These are phyloP conservation scores for Cytospora paraplurivora DNA, from an alignment of 2,329 filamentous ascomycete species.

Conservation along the genomic window DNA sequence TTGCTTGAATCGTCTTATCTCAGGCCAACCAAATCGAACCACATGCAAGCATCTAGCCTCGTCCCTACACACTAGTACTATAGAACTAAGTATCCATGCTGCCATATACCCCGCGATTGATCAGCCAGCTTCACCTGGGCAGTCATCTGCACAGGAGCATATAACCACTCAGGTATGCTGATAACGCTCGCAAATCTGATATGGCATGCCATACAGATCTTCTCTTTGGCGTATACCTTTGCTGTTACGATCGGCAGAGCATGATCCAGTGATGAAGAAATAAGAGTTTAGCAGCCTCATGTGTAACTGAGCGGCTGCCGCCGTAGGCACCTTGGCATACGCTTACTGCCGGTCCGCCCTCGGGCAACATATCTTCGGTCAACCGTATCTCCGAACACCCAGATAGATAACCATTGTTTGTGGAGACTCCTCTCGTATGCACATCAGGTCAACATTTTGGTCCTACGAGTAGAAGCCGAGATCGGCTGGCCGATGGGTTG, in stretches of 20 bases:
- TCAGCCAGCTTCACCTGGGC: background rate
- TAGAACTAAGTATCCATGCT: background rate
- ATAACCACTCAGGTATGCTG: background rate
- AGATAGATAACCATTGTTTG: constrained; percentile 5
- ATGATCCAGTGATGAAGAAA: background rate
- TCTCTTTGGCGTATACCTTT: background rate
- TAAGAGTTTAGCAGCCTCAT: background rate
- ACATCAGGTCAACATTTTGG: constrained; percentile 1
- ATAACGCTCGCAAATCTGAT: background rate
- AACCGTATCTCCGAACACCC: background rate
- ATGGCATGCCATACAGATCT: background rate
- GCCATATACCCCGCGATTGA: constrained; percentile 1
- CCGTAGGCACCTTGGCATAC: background rate
- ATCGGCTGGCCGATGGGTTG: background rate
- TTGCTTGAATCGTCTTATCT: constrained; percentile 22
- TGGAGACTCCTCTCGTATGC: constrained; percentile 9
- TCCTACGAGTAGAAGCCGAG: background rate
- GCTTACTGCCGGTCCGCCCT: background rate
- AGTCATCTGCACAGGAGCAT: background rate
- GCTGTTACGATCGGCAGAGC: background rate
- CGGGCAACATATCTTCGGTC: background rate
- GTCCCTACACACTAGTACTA: constrained; percentile 1
- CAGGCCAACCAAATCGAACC: constrained; percentile 24
- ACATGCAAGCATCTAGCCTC: constrained; percentile 23
- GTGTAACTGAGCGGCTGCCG: background rate